Percentiles rank a stretch among this genome's conserved stretches.
phyloP scores from a whole-genome alignment of 495 filamentous ascomycete genomes.

The Hyaloscypha bicolor region DNA sequence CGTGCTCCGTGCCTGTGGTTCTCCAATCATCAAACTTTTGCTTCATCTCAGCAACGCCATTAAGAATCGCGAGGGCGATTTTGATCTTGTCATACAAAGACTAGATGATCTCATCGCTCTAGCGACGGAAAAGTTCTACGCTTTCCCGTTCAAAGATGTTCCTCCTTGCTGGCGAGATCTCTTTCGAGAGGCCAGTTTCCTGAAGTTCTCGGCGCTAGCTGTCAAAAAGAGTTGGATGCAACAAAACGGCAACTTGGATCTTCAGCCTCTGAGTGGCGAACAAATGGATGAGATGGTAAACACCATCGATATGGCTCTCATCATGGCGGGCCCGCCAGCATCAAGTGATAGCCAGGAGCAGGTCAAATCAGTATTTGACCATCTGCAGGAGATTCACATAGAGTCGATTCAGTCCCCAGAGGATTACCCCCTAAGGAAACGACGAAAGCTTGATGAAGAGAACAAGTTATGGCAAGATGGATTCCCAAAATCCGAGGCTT shows the following conservation, averaged over 20 bases:
- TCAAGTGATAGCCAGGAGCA: constrained; percentile 44
- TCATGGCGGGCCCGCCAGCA: constrained; percentile 74
- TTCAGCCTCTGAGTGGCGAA: constrained; percentile 1
- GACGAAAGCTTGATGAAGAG: constrained; percentile 24
- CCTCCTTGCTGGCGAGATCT: constrained; percentile 73
- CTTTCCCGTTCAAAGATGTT: constrained; percentile 76
- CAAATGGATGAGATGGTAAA: constrained; percentile 34
- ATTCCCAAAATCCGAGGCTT: constrained; percentile 8
- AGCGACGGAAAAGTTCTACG: constrained; percentile 65
- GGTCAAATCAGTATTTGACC: constrained; percentile 56
- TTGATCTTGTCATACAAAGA: constrained; percentile 33
- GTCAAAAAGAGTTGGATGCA: constrained; percentile 21
- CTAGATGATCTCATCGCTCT: constrained; percentile 46
- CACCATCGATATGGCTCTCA: constrained; percentile 79
- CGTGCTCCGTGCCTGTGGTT: constrained; percentile 8
- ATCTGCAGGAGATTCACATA: constrained; percentile 40
- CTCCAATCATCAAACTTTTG: constrained; percentile 15
- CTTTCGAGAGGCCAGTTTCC: constrained; percentile 75
- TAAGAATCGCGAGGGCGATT: constrained; percentile 9
- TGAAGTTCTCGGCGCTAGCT: constrained; percentile 55
- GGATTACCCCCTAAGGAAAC: constrained; percentile 25
- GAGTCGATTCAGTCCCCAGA: neutral
- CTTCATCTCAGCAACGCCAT: constrained; percentile 3
- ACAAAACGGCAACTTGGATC: constrained; percentile 2
- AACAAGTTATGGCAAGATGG: neutral